Evolutionary conservation across 768 basidiomycete species (phyloP).

Genomic region (Stropharia rugosoannulata): DNA sequence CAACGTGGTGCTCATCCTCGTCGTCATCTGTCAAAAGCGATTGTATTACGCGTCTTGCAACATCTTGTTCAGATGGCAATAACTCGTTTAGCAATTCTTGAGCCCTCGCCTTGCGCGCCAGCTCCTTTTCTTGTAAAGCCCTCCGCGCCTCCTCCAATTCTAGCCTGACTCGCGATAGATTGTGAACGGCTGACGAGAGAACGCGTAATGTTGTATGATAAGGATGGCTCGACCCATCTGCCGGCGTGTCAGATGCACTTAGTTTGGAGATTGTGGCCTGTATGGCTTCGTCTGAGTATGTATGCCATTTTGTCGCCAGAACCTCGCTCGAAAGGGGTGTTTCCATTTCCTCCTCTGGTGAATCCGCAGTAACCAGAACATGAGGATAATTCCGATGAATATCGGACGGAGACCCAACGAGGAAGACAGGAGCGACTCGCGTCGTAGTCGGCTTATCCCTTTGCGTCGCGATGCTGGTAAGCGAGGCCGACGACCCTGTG

Average conservation of each 20-base stretch:
- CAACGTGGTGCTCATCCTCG: slow-evolving; percentile 45
- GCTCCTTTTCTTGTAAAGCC: slow-evolving; percentile 59
- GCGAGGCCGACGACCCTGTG: slow-evolving; percentile 28
- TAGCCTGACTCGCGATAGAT: slow-evolving; percentile 50
- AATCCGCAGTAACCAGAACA: slow-evolving; percentile 32
- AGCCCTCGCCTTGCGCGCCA: slow-evolving; percentile 47
- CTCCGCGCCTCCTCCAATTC: slow-evolving; percentile 65
- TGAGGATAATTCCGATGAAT: slow-evolving; percentile 22
- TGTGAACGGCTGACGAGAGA: slow-evolving; percentile 65
- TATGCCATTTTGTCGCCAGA: slow-evolving; percentile 73
- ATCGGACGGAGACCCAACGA: slow-evolving; percentile 40
- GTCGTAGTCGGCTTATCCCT: slow-evolving; percentile 28
- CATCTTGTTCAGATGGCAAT: slow-evolving; percentile 58
- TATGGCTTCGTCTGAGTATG: slow-evolving; percentile 73
- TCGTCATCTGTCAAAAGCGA: slow-evolving; percentile 60
- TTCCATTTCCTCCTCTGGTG: slow-evolving; percentile 31
- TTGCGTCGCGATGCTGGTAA: slow-evolving; percentile 35
- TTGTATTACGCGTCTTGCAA: slow-evolving; percentile 66
- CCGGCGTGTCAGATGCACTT: slow-evolving; percentile 41
- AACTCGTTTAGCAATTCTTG: slow-evolving; percentile 58
- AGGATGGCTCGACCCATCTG: slow-evolving; percentile 47
- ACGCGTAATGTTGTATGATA: slow-evolving; percentile 69
- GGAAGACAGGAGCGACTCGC: slow-evolving; percentile 35
- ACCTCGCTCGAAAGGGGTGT: slow-evolving; percentile 43
- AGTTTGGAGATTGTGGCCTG: slow-evolving; percentile 59